Percentiles rank a stretch among this genome's conserved stretches.
Conservation (phyloP, 1,139 yeast species). For the Zygoascus hellenicus region DNA sequence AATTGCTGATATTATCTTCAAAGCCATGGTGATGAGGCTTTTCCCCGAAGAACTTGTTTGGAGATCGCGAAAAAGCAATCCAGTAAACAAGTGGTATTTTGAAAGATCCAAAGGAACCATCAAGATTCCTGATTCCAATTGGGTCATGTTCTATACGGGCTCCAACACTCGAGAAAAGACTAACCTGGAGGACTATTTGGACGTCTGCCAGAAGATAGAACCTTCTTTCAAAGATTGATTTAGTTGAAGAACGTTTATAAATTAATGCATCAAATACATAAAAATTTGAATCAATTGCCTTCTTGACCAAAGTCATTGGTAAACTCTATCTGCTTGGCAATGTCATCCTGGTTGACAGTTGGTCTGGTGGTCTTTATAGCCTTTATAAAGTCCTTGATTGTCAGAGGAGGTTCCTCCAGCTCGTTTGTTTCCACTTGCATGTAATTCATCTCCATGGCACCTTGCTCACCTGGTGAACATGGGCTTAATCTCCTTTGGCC, state of each 20-base stretch:
- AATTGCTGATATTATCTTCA: conserved; percentile 87
- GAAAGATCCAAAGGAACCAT: conserved; percentile 78
- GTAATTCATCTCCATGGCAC: conserved; percentile 90
- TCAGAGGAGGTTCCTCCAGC: conserved; percentile 80
- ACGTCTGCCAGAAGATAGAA: conserved; percentile 39
- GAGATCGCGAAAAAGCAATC: conserved; percentile 81
- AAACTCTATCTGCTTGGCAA: conserved; percentile 76
- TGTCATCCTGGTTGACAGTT: conserved; percentile 82
- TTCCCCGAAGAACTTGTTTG: conserved; percentile 76
- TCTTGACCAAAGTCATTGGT: conserved; percentile 96
- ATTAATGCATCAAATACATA: conserved; percentile 8
- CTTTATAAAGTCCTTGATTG: conserved; percentile 87
- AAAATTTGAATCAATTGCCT: conserved; percentile 51
- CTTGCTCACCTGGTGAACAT: conserved; percentile 92
- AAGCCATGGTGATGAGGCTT: conserved; percentile 57
- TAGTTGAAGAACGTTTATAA: neutral
- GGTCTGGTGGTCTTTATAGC: conserved; percentile 91
- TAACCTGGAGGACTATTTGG: conserved; percentile 34
- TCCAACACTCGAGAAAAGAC: conserved; percentile 35
- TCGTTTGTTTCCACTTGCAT: conserved; percentile 86
- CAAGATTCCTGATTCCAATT: conserved; percentile 46
- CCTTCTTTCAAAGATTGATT: conserved; percentile 34
- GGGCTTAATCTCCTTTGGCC: conserved; percentile 61
- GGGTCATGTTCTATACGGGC: conserved; percentile 71
- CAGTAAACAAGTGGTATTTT: conserved; percentile 96